phyloP scores from a whole-genome alignment of 2,329 filamentous ascomycete genomes.

The Cephalotrichum gorgonifer region DNA sequence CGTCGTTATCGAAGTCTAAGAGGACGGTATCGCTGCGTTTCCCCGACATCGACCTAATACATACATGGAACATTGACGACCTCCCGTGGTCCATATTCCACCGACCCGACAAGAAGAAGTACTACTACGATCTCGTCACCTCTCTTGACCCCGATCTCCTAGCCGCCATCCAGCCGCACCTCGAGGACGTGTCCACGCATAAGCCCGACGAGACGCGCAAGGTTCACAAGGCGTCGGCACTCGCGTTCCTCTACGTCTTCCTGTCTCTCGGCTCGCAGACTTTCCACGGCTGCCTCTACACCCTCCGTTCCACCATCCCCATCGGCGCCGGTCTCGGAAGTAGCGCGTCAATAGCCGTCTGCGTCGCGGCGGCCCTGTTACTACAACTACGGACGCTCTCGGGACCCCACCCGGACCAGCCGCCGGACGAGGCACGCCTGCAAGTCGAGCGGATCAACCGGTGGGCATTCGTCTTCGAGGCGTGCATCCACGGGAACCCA shows the following conservation, averaged over 20 bases:
- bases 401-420: conserved; percentile 86
- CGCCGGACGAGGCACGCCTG: conserved; percentile 71
- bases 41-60: conserved; percentile 77
- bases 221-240: conserved; percentile 72
- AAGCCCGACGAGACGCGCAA: conserved; percentile 65
- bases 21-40: conserved; percentile 82
- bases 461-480: conserved; percentile 94
- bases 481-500: conserved; percentile 95
- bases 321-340: conserved; percentile 86
- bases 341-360: conserved; percentile 90
- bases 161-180: conserved; percentile 68
- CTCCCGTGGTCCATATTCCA: conserved; percentile 81
- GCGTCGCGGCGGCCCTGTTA: conserved; percentile 72
- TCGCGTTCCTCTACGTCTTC: conserved; percentile 86
- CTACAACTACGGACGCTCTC: conserved; percentile 81
- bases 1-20: conserved; percentile 83
- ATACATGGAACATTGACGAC: conserved; percentile 90
- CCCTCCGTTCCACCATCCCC: conserved; percentile 84
- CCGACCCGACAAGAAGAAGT: conserved; percentile 77
- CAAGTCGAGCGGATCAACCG: conserved; percentile 94
- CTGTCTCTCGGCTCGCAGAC: conserved; percentile 72
- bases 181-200: conserved; percentile 57
- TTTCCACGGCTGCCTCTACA: conserved; percentile 77
- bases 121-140: conserved; percentile 84
- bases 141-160: conserved; percentile 75